phyloP scores from a whole-genome alignment of 129 eudicot species.

The Mikania micrantha region DNA sequence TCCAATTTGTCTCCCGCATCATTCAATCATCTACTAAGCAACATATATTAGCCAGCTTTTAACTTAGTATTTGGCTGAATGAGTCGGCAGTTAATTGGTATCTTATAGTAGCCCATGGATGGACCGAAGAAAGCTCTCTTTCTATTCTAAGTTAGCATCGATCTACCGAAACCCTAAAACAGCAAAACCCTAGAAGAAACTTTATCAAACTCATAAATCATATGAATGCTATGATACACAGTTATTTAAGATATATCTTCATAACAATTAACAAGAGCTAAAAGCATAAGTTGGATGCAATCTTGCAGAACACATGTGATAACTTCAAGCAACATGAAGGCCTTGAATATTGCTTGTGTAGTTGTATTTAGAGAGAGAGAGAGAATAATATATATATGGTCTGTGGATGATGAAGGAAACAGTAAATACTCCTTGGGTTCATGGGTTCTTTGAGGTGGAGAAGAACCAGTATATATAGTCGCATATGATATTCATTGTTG shows the following conservation, averaged over 20 bases:
- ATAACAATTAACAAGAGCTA: neutral
- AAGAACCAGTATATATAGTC: slow-evolving; percentile 22
- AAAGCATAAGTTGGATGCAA: neutral
- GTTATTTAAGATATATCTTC: neutral
- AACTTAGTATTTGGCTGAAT: slow-evolving; percentile 81
- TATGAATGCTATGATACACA: neutral
- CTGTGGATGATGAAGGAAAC: neutral
- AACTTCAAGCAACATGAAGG: neutral
- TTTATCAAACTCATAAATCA: neutral
- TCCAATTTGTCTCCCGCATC: slow-evolving; percentile 82
- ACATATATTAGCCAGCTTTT: neutral
- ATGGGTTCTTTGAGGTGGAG: slow-evolving; percentile 12
- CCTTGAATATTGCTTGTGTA: too few species aligned
- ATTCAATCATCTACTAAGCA: slow-evolving; percentile 66
- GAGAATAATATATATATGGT: too few species aligned
- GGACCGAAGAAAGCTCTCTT: slow-evolving; percentile 99
- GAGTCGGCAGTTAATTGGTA: slow-evolving; percentile 93
- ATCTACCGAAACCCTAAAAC: neutral
- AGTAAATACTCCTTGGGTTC: neutral
- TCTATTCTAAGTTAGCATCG: neutral
- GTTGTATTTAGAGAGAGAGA: neutral
- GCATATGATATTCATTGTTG: neutral
- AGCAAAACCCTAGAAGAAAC: neutral
- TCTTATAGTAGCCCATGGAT: slow-evolving; percentile 63
- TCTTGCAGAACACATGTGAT: slow-evolving; percentile 1